Evolutionary conservation across 2,329 filamentous ascomycete genomes (phyloP).

Genomic region (Aureobasidium lini): DNA sequence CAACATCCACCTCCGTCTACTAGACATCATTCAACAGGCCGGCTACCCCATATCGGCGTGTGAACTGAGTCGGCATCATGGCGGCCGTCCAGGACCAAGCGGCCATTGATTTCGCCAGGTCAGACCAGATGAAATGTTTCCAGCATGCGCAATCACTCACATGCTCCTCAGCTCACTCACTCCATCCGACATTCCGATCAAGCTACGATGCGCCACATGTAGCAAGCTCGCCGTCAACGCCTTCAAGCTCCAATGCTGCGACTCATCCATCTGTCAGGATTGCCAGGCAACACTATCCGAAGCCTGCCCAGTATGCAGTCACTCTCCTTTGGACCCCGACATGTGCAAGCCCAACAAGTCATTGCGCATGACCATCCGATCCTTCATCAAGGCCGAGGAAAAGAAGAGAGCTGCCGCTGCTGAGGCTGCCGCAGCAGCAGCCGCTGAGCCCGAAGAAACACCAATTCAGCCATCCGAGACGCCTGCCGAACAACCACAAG

Average conservation of each 20-base stretch:
- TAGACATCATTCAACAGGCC: not conserved
- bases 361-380: constrained; percentile 83
- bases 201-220: constrained; percentile 89
- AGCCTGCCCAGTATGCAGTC: constrained; percentile 87
- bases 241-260: constrained; percentile 87
- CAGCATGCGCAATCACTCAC: constrained; percentile 14
- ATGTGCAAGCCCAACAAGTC: constrained; percentile 86
- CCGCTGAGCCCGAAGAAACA: constrained; percentile 17
- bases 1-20: not conserved
- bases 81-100: constrained; percentile 16
- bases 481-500: not conserved
- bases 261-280: constrained; percentile 83
- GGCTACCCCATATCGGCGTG: not conserved
- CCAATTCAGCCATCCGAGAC: constrained; percentile 14
- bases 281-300: constrained; percentile 66
- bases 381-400: constrained; percentile 83
- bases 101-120: constrained; percentile 25
- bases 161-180: constrained; percentile 55
- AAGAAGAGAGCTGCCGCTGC: constrained; percentile 53
- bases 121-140: not conserved
- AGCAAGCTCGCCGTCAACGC: constrained; percentile 86
- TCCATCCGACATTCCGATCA: constrained; percentile 85
- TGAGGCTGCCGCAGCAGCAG: constrained; percentile 18
- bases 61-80: constrained; percentile 11
- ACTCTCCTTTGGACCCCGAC: constrained; percentile 76